A percentile compares a stretch with the other conserved stretches of the same genome.
Evolutionary conservation across 495 filamentous ascomycete species (phyloP).

Genomic region (Hypomontagnella submonticulosa): DNA sequence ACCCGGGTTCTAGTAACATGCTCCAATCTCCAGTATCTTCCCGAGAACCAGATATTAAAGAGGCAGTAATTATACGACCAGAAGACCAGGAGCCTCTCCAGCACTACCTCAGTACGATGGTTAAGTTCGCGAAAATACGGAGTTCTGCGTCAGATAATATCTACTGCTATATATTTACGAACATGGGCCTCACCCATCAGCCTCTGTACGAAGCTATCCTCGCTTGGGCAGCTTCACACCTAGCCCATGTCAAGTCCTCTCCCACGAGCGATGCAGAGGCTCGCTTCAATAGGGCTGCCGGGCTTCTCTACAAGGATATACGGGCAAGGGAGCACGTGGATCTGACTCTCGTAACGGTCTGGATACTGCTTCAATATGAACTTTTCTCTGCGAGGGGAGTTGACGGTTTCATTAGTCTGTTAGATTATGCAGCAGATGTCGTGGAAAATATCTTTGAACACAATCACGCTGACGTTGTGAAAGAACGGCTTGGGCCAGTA

Average conservation of each 20-base stretch:
- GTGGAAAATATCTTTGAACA: slow-evolving; percentile 9
- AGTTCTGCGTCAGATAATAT: slow-evolving; percentile 13
- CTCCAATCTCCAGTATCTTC: background rate
- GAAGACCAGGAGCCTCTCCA: slow-evolving; percentile 8
- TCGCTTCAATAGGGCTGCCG: background rate
- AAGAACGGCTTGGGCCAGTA: slow-evolving; percentile 4
- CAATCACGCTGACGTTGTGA: slow-evolving; percentile 4
- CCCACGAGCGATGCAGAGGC: slow-evolving; percentile 3
- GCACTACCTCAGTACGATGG: slow-evolving; percentile 17
- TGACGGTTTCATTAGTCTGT: background rate
- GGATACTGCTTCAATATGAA: slow-evolving; percentile 17
- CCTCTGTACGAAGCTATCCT: slow-evolving; percentile 12
- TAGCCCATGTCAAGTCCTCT: slow-evolving; percentile 6
- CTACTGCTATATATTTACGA: slow-evolving; percentile 16
- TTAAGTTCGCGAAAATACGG: slow-evolving; percentile 14
- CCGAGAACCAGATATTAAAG: background rate
- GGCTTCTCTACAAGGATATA: slow-evolving; percentile 4
- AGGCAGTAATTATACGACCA: slow-evolving; percentile 4
- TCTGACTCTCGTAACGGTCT: slow-evolving; percentile 10
- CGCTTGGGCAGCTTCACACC: slow-evolving; percentile 4
- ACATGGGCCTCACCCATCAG: slow-evolving; percentile 11
- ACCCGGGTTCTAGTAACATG: background rate
- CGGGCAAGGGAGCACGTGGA: slow-evolving; percentile 11
- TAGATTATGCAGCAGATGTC: slow-evolving; percentile 7
- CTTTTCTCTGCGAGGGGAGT: slow-evolving; percentile 5